Conservation (phyloP, 1,284 basidiomycete species). For the Ceratobasidium sp. region DNA sequence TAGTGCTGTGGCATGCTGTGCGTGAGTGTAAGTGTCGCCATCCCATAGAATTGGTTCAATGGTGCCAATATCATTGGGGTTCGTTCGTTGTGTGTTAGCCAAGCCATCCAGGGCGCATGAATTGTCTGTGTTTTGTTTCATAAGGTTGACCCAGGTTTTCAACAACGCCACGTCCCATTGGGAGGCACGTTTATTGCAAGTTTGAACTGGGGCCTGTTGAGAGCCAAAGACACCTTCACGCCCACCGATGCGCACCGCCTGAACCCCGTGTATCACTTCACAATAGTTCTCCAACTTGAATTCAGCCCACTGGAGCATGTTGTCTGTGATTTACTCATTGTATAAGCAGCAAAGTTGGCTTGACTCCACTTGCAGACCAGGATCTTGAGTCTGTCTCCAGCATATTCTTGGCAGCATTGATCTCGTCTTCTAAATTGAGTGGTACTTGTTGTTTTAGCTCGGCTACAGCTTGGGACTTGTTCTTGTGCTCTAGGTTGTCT, state of each 20-base stretch:
- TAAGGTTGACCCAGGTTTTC: background rate
- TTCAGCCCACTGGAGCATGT: background rate
- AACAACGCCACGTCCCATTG: background rate
- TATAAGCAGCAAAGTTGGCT: background rate
- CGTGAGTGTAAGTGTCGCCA: too few species aligned
- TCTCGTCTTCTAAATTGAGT: background rate
- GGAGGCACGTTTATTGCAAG: background rate
- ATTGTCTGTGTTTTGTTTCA: background rate
- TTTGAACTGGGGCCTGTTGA: background rate
- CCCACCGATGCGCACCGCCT: background rate
- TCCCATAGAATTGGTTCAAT: background rate
- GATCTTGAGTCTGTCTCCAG: background rate
- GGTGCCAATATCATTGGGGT: background rate
- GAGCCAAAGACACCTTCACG: background rate
- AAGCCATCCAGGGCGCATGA: too few species aligned
- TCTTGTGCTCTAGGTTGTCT: conserved; percentile 9
- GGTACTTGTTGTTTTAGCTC: background rate
- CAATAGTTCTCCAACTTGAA: background rate
- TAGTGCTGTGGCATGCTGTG: background rate
- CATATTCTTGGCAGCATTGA: background rate
- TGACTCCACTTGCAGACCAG: background rate
- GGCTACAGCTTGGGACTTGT: background rate
- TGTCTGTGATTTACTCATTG: background rate
- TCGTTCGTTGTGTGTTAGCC: too few species aligned
- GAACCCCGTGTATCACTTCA: background rate